phyloP scores from a whole-genome alignment of 2,329 filamentous ascomycete species.

The Alternaria sp. region DNA sequence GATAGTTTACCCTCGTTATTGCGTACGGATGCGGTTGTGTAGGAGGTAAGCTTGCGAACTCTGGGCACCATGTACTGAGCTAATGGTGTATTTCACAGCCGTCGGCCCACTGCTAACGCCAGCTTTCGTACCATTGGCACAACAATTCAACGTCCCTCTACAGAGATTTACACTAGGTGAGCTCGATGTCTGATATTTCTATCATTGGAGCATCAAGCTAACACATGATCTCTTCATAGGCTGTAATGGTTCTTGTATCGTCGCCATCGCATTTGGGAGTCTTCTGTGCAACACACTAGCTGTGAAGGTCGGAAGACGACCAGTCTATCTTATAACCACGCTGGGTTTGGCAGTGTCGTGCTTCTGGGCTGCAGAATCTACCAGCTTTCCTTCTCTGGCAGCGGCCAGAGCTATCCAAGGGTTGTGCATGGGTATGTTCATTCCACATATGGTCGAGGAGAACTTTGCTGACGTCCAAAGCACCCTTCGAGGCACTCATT shows the following conservation, averaged over 20 bases:
- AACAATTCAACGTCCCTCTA: constrained; percentile 28
- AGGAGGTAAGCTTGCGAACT: constrained; percentile 21
- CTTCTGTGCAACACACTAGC: constrained; percentile 33
- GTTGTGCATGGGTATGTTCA: constrained; percentile 28
- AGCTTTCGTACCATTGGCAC: constrained; percentile 32
- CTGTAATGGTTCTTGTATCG: constrained; percentile 32
- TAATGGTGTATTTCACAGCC: constrained; percentile 14
- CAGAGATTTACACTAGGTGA: constrained; percentile 26
- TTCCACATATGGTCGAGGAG: neutral
- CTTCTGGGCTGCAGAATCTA: constrained; percentile 36
- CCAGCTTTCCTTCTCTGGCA: constrained; percentile 29
- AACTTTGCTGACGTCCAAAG: neutral
- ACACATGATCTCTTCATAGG: constrained; percentile 1
- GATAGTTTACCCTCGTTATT: constrained; percentile 30
- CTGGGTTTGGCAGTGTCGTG: constrained; percentile 28
- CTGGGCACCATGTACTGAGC: neutral
- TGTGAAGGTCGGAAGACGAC: constrained; percentile 34
- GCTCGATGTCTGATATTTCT: neutral
- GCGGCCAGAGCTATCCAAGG: constrained; percentile 32
- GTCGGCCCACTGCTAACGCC: constrained; percentile 35
- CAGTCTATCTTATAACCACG: constrained; percentile 31
- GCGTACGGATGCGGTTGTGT: constrained; percentile 35
- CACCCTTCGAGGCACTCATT: constrained; percentile 37
- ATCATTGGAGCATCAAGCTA: neutral
- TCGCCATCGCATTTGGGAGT: constrained; percentile 29